Evolutionary conservation across 2,329 filamentous ascomycete genomes (phyloP).

Genomic region (Xylogone sp.): DNA sequence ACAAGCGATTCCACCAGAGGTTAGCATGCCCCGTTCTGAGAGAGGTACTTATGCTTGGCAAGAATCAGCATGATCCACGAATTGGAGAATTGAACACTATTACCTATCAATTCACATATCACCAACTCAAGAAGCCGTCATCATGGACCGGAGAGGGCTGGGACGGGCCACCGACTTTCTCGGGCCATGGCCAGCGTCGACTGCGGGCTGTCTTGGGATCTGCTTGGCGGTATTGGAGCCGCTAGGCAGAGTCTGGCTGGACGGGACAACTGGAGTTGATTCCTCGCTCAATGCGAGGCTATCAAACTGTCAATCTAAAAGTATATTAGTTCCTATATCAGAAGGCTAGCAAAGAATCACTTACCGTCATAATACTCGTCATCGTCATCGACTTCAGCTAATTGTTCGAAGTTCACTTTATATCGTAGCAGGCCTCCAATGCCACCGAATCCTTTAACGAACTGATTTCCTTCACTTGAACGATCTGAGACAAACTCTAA

Average conservation of each 20-base stretch:
- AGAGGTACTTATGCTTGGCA: background rate
- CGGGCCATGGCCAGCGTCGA: conserved; percentile 30
- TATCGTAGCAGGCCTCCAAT: conserved; percentile 96
- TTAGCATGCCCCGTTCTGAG: background rate
- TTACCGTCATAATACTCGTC: conserved; percentile 84
- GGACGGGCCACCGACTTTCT: conserved; percentile 48
- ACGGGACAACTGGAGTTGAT: conserved; percentile 59
- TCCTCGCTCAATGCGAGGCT: conserved; percentile 87
- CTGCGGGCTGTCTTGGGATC: conserved; percentile 37
- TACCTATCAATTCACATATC: conserved; percentile 18
- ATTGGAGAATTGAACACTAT: background rate
- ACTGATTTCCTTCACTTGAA: conserved; percentile 98
- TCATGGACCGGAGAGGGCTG: conserved; percentile 66
- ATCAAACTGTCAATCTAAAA: conserved; percentile 80
- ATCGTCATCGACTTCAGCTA: conserved; percentile 86
- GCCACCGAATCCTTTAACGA: conserved; percentile 98
- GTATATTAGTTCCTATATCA: background rate
- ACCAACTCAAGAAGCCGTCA: conserved; percentile 43
- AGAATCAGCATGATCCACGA: background rate
- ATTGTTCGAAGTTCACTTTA: conserved; percentile 99
- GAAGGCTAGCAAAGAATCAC: conserved; percentile 10
- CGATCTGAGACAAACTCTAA: conserved; percentile 97
- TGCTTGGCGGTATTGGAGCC: conserved; percentile 38
- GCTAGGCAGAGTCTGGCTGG: conserved; percentile 37
- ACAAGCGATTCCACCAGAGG: background rate